Evolutionary conservation across 192 early-diverging fungal species (phyloP).

Genomic region (Coemansia sp.): DNA sequence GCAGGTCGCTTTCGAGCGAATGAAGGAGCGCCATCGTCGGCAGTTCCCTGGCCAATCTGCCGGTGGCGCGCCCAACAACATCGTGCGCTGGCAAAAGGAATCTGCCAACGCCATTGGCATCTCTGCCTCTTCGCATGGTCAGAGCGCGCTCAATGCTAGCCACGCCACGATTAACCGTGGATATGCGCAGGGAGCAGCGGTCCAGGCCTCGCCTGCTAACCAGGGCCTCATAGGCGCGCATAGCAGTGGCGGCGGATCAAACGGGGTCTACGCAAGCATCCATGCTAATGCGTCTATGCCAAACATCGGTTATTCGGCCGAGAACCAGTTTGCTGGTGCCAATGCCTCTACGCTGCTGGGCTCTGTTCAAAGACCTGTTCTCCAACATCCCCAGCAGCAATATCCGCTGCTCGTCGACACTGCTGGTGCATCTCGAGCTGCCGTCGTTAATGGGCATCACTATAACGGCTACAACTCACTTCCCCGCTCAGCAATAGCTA

Average conservation of each 20-base stretch:
- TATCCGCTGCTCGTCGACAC: constrained; percentile 23
- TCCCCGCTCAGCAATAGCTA: not conserved
- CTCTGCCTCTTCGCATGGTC: constrained; percentile 1
- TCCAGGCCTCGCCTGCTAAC: not conserved
- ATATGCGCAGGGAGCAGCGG: constrained; percentile 7
- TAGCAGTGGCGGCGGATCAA: not conserved
- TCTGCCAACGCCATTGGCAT: constrained; percentile 12
- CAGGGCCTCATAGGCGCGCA: constrained; percentile 7
- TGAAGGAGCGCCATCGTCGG: constrained; percentile 53
- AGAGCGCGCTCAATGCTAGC: constrained; percentile 21
- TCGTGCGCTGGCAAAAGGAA: constrained; percentile 46
- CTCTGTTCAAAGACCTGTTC: not conserved
- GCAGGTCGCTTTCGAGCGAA: constrained; percentile 54
- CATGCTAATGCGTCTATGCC: constrained; percentile 42
- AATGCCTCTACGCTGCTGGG: not conserved
- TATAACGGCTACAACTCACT: constrained; percentile 10
- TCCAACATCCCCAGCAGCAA: not conserved
- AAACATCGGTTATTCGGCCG: constrained; percentile 24
- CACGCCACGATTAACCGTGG: constrained; percentile 28
- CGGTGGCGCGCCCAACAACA: constrained; percentile 13
- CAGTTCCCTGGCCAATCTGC: constrained; percentile 30
- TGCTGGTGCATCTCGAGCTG: constrained; percentile 6
- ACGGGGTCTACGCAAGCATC: constrained; percentile 8
- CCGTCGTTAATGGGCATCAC: constrained; percentile 2
- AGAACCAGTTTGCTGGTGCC: constrained; percentile 5